These are phyloP conservation scores for Poronia punctata DNA, from an alignment of 495 filamentous ascomycete genomes.

Conservation along the genomic window DNA sequence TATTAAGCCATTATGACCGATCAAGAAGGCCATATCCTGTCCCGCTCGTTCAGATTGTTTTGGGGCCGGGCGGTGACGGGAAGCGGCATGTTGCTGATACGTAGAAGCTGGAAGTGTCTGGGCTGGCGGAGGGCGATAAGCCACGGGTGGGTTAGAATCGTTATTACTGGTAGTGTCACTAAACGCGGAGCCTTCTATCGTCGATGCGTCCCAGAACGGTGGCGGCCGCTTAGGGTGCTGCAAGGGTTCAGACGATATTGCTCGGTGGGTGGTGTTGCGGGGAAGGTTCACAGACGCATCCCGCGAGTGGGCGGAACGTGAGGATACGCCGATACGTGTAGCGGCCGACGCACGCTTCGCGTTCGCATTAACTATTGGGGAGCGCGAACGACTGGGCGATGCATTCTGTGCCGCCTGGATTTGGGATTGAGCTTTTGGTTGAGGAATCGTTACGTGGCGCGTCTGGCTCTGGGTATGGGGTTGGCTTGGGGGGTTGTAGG, in stretches of 20 bases:
- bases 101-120: conserved; percentile 7
- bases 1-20: conserved; percentile 23
- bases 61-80: conserved; percentile 14
- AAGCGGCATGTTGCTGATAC: conserved; percentile 17
- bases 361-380: conserved; percentile 24
- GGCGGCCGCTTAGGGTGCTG: conserved; percentile 16
- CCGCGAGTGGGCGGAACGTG: conserved; percentile 16
- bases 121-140: conserved; percentile 17
- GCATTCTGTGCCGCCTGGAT: conserved; percentile 15
- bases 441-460: conserved; percentile 24
- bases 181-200: conserved; percentile 25
- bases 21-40: conserved; percentile 20
- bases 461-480: conserved; percentile 5
- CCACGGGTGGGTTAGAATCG: conserved; percentile 18
- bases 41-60: conserved; percentile 11
- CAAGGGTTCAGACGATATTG: conserved; percentile 17
- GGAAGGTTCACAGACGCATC: conserved; percentile 17
- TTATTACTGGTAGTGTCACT: conserved; percentile 25
- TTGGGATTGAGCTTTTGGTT: conserved; percentile 12
- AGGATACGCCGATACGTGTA: conserved; percentile 16
- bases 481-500: conserved; percentile 18
- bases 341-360: conserved; percentile 18
- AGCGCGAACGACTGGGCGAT: conserved; percentile 24
- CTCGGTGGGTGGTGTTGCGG: conserved; percentile 14
- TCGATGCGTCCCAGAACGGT: conserved; percentile 28